Percentiles rank a stretch among this genome's conserved stretches.
These are phyloP conservation scores for Mesotaenium endlicherianum DNA, from an alignment of 139 green algal species.

Conservation along the genomic window DNA sequence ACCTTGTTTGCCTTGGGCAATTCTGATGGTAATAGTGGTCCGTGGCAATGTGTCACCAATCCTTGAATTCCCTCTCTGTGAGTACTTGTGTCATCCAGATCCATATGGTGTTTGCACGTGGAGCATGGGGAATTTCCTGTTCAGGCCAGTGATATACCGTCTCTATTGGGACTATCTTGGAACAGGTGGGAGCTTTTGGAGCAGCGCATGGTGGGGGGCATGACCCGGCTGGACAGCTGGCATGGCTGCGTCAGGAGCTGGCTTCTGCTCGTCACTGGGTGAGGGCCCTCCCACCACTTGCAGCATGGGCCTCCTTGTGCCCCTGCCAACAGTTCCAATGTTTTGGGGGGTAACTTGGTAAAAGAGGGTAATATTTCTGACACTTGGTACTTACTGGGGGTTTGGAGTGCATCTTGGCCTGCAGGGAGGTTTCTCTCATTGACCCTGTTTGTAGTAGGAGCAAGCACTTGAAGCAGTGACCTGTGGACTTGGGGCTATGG, in stretches of 20 bases:
- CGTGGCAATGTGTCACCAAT: too few species aligned
- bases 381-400: neutral
- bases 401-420: too few species aligned
- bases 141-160: too few species aligned
- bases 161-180: too few species aligned
- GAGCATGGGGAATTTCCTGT: too few species aligned
- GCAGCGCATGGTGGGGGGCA: too few species aligned
- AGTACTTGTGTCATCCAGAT: too few species aligned
- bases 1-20: too few species aligned
- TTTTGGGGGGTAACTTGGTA: neutral
- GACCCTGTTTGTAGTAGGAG: neutral
- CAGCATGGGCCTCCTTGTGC: neutral
- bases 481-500: neutral
- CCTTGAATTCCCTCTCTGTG: too few species aligned
- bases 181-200: too few species aligned
- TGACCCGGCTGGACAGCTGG: neutral
- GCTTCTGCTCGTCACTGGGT: neutral
- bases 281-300: neutral
- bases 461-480: neutral
- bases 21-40: too few species aligned
- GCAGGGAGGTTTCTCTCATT: neutral
- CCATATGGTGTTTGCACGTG: too few species aligned
- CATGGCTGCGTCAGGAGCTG: neutral
- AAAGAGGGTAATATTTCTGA: neutral
- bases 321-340: neutral